Conservation (phyloP, 2,329 filamentous ascomycete species). For the Fusarium multiceps region DNA sequence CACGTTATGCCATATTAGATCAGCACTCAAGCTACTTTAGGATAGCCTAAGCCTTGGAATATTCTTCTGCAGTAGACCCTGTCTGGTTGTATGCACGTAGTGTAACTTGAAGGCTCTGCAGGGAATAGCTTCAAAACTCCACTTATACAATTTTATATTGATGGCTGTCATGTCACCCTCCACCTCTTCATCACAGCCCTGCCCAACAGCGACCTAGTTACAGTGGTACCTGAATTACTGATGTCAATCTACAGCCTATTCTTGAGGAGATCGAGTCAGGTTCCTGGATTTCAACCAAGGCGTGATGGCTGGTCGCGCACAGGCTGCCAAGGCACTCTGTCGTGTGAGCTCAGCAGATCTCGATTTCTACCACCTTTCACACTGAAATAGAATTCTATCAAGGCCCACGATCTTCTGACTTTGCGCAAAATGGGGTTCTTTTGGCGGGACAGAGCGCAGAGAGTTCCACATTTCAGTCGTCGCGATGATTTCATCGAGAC, state of each 20-base stretch:
- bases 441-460: not conserved
- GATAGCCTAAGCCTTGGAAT: not conserved
- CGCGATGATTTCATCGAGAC: conserved; percentile 43
- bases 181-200: not conserved
- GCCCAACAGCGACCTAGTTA: no score
- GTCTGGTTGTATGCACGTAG: not conserved
- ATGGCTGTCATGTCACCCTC: not conserved
- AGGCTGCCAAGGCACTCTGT: conserved; percentile 5
- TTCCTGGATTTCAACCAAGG: not conserved
- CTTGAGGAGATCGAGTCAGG: not conserved
- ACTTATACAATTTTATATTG: not conserved
- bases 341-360: conserved; percentile 16
- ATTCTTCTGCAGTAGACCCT: not conserved
- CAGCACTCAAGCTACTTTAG: not conserved
- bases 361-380: conserved; percentile 7
- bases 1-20: not conserved
- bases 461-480: conserved; percentile 36
- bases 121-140: not conserved
- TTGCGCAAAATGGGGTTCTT: conserved; percentile 1
- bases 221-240: not conserved
- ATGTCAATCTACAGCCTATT: not conserved
- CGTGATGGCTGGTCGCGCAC: conserved; percentile 1
- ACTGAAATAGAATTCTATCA: conserved; percentile 2
- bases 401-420: not conserved
- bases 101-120: not conserved